Conservation (phyloP, 768 basidiomycete species). For the Arthromyces matolae region DNA sequence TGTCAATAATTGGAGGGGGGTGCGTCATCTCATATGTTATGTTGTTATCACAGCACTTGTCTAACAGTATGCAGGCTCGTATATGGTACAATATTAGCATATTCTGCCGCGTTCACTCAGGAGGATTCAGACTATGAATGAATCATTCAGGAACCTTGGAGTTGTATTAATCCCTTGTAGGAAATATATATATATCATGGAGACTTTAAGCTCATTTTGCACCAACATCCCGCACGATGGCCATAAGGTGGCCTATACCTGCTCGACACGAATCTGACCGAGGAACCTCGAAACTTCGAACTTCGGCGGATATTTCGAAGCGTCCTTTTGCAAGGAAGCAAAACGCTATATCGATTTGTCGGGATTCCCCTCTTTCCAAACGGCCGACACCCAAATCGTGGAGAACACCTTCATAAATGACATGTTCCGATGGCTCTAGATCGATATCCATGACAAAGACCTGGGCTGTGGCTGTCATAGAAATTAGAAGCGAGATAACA, state of each 20-base stretch:
- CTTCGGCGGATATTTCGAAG: conserved; percentile 52
- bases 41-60: not conserved
- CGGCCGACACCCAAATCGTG: conserved; percentile 60
- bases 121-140: conserved; percentile 81
- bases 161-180: conserved; percentile 8
- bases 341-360: conserved; percentile 50
- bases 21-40: conserved; percentile 34
- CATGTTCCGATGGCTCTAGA: conserved; percentile 56
- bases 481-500: conserved; percentile 1
- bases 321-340: conserved; percentile 72
- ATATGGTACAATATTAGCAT: conserved; percentile 88
- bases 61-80: conserved; percentile 50
- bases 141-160: no score
- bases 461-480: conserved; percentile 43
- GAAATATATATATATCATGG: no score
- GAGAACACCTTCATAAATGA: conserved; percentile 67
- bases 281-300: conserved; percentile 29
- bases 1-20: conserved; percentile 95
- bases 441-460: conserved; percentile 52
- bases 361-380: conserved; percentile 52
- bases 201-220: conserved; percentile 2
- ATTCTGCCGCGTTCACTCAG: conserved; percentile 78
- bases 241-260: conserved; percentile 41
- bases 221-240: conserved; percentile 25
- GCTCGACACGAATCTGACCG: conserved; percentile 23